These are phyloP conservation scores for Colletotrichum acutatum DNA, from an alignment of 2,329 filamentous ascomycete genomes.

Conservation along the genomic window DNA sequence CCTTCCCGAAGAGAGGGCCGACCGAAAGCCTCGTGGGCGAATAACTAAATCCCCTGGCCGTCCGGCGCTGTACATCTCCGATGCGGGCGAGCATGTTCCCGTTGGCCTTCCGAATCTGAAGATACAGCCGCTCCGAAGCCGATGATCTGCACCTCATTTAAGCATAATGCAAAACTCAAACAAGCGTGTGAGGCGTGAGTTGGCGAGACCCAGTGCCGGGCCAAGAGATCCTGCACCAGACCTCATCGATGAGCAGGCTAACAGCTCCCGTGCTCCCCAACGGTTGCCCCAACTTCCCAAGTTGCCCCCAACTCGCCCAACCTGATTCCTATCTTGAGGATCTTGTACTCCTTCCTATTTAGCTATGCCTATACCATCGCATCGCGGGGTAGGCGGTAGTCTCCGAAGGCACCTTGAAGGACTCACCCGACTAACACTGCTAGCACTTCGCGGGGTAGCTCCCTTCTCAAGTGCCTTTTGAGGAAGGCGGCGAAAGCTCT, in stretches of 20 bases:
- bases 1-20: slow-evolving; percentile 22
- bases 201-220: neutral
- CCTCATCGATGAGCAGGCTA: neutral
- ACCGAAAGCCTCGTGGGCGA: neutral
- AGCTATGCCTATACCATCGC: neutral
- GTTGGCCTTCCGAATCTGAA: slow-evolving; percentile 19
- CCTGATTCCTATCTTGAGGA: neutral
- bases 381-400: slow-evolving; percentile 18
- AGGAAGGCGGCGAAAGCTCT: neutral
- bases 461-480: neutral
- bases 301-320: neutral
- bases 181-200: neutral
- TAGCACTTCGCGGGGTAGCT: neutral
- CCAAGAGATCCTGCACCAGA: neutral
- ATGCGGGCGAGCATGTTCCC: neutral
- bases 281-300: too few species aligned
- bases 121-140: slow-evolving; percentile 14
- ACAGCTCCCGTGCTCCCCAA: neutral
- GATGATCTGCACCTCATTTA: slow-evolving; percentile 3
- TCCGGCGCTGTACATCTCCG: neutral
- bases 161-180: slow-evolving; percentile 1
- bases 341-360: slow-evolving; percentile 30
- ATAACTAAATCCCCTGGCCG: neutral
- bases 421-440: neutral
- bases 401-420: slow-evolving; percentile 1